Conservation (phyloP, 768 basidiomycete species). For the Leccinum barrowsii region DNA sequence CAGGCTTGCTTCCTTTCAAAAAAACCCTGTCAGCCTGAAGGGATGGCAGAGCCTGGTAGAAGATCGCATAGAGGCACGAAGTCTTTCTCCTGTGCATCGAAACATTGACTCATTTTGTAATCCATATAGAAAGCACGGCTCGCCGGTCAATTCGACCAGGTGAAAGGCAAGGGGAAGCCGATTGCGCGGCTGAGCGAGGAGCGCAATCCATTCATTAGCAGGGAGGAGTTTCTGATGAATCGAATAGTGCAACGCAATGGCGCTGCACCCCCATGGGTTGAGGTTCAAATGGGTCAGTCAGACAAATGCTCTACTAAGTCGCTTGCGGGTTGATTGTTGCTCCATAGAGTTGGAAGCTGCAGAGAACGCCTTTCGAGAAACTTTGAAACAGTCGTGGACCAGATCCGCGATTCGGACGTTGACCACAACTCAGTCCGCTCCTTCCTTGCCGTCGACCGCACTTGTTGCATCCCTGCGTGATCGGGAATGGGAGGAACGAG, state of each 20-base stretch:
- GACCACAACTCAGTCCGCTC: slow-evolving; percentile 40
- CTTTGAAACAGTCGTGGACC: slow-evolving; percentile 68
- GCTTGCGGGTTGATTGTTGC: slow-evolving; percentile 1
- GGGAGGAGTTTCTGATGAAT: slow-evolving; percentile 84
- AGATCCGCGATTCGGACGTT: slow-evolving; percentile 68
- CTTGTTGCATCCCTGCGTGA: slow-evolving; percentile 53
- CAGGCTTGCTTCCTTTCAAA: slow-evolving; percentile 20
- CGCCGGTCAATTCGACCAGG: slow-evolving; percentile 66
- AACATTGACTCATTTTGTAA: not conserved
- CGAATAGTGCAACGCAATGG: slow-evolving; percentile 79
- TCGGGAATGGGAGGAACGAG: slow-evolving; percentile 65
- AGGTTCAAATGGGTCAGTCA: slow-evolving; percentile 64
- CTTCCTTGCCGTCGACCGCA: slow-evolving; percentile 36
- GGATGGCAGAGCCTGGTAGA: slow-evolving; percentile 77
- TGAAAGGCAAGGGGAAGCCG: slow-evolving; percentile 65
- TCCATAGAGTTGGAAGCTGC: slow-evolving; percentile 62
- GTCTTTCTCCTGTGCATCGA: not conserved
- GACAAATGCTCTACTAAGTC: not conserved
- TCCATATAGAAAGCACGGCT: slow-evolving; percentile 53
- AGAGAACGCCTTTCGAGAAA: slow-evolving; percentile 56
- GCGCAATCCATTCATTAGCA: slow-evolving; percentile 62
- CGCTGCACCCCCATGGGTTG: slow-evolving; percentile 85
- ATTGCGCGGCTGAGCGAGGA: slow-evolving; percentile 42
- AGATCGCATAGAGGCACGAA: slow-evolving; percentile 70
- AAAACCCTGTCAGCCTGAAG: slow-evolving; percentile 61